These are phyloP conservation scores for Waitea zeae DNA, from an alignment of 1,284 basidiomycete genomes.

Conservation along the genomic window DNA sequence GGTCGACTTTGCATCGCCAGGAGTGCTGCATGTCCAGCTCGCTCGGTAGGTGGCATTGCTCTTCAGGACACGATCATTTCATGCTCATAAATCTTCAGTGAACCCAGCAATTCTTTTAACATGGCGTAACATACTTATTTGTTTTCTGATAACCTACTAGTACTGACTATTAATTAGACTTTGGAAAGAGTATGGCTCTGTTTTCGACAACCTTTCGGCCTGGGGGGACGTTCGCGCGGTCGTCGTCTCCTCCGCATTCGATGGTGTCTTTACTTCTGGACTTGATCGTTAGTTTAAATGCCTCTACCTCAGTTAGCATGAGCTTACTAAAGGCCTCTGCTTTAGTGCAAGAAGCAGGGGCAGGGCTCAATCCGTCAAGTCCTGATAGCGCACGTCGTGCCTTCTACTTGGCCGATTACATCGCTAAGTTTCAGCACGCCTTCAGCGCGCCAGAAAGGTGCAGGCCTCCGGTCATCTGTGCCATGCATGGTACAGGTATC, in stretches of 20 bases:
- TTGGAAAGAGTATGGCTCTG: conserved; percentile 50
- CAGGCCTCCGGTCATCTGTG: conserved; percentile 73
- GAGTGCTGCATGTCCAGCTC: too few species aligned
- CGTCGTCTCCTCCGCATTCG: conserved; percentile 52
- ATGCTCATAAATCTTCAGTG: too few species aligned
- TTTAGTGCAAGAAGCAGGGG: neutral
- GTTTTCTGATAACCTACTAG: too few species aligned
- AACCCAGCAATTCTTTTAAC: too few species aligned
- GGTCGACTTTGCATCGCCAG: too few species aligned
- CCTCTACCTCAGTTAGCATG: conserved; percentile 5
- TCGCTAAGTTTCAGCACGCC: conserved; percentile 58
- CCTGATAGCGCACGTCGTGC: conserved; percentile 39
- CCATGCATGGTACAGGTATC: conserved; percentile 60
- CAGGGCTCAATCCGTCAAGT: conserved; percentile 5
- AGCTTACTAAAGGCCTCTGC: conserved; percentile 1
- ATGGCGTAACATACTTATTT: too few species aligned
- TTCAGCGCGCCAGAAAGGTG: conserved; percentile 58
- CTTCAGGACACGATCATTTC: too few species aligned
- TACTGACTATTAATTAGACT: too few species aligned
- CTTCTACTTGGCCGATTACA: conserved; percentile 25
- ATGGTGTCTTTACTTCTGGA: conserved; percentile 68
- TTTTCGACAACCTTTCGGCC: conserved; percentile 38
- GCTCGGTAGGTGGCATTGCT: too few species aligned
- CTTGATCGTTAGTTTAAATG: conserved; percentile 55
- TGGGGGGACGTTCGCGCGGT: conserved; percentile 49